Evolutionary conservation across 2,329 filamentous ascomycete genomes (phyloP).

Genomic region (Calonectria pseudoreteaudii): DNA sequence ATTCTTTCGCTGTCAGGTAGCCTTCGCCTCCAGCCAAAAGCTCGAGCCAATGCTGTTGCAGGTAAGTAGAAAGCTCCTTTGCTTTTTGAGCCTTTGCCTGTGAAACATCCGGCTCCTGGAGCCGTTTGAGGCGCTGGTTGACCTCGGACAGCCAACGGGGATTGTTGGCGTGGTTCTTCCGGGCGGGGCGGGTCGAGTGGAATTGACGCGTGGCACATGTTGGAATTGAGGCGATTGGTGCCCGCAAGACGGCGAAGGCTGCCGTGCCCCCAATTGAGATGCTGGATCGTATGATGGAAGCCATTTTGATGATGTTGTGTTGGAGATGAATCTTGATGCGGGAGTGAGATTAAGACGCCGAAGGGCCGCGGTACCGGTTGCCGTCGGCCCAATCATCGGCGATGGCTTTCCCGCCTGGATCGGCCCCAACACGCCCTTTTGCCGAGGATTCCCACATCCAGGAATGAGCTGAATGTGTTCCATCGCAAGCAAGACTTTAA

Average conservation of each 20-base stretch:
- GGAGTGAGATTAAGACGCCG: background rate
- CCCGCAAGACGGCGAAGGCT: background rate
- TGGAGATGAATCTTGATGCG: background rate
- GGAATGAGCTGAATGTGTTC: background rate
- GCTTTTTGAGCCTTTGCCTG: slow-evolving; percentile 12
- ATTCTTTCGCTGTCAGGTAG: slow-evolving; percentile 71
- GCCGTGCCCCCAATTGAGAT: background rate
- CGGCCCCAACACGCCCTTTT: background rate
- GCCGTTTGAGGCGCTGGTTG: slow-evolving; percentile 14
- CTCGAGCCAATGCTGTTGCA: slow-evolving; percentile 72
- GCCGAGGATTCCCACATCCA: background rate
- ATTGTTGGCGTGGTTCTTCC: slow-evolving; percentile 19
- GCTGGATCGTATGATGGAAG: background rate
- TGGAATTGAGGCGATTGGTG: background rate
- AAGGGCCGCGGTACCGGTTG: slow-evolving; percentile 12
- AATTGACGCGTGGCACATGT: background rate
- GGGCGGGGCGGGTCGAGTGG: slow-evolving; percentile 11
- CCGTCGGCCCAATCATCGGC: slow-evolving; percentile 22
- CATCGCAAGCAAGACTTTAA: background rate
- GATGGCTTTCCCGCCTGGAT: background rate
- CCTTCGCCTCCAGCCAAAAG: slow-evolving; percentile 81
- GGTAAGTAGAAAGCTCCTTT: slow-evolving; percentile 26
- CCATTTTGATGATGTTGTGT: background rate
- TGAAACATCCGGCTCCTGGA: background rate
- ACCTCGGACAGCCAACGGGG: slow-evolving; percentile 25